Percentiles rank a stretch among this genome's conserved stretches.
Evolutionary conservation across 129 eudicot genomes (phyloP).

Genomic region (Scalesia atractyloides): DNA sequence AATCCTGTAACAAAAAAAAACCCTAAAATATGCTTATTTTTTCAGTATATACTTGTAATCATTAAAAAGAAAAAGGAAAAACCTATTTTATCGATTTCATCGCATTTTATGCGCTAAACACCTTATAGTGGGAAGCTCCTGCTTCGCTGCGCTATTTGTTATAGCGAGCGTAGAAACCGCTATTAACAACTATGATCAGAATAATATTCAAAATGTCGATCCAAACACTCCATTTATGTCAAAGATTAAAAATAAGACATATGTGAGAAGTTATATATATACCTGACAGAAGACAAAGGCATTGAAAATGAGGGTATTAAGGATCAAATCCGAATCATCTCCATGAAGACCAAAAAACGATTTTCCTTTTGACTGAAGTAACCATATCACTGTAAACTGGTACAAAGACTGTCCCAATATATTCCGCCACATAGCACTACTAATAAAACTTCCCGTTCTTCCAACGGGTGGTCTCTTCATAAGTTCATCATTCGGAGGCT

Average conservation of each 20-base stretch:
- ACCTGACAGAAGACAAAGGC: constrained; percentile 99
- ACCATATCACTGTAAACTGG: constrained; percentile 79
- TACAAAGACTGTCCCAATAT: constrained; percentile 86
- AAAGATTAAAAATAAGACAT: not conserved
- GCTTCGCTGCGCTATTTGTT: no score
- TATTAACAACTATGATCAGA: not conserved
- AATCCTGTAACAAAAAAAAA: no score
- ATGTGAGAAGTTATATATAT: not conserved
- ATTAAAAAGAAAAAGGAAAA: no score
- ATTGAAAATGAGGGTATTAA: constrained; percentile 91
- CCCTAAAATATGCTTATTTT: no score
- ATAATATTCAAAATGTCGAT: not conserved
- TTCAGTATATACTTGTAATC: no score
- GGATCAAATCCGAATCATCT: constrained; percentile 53
- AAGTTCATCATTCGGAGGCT: constrained; percentile 89
- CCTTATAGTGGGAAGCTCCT: no score
- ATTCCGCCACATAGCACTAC: constrained; percentile 91
- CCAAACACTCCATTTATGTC: not conserved
- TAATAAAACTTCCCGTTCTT: constrained; percentile 81
- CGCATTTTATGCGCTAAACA: no score
- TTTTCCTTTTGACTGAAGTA: constrained; percentile 73
- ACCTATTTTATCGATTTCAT: no score
- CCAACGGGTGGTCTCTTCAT: constrained; percentile 96
- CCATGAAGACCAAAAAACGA: constrained; percentile 50
- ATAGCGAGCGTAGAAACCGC: no score